Base-by-base conservation (phyloP, 345 rosid species). In the Acer saccharum region DNA sequence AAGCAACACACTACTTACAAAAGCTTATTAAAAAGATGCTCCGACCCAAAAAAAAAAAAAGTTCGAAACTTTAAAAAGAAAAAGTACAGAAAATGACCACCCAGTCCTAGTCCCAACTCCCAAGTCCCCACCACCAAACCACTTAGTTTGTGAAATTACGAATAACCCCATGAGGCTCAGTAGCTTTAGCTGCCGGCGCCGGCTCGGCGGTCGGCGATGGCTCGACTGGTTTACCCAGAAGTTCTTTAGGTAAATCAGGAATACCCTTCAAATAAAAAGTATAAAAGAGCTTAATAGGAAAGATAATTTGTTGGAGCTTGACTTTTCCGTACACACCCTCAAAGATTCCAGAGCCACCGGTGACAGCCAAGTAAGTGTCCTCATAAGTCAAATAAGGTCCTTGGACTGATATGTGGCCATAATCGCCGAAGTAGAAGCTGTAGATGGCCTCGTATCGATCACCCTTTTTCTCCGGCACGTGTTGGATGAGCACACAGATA, bases 391-490 rank as follows among this genome's bases (percentile, higher is more conserved):
- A 64, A 67, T 87, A 89, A 0, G 90, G 27, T 11, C 92, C 89
- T 58, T 89, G 92, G 32, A 89, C 88, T 0, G 90, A 58, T 14
- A 89, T 72, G 75, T 89, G 90, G 44, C 92, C 92, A 64, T 85
- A 81, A 44, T 87, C 92, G 11, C 92, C 92, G 50, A 87, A 87
- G 81, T 85, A 86, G 74, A 89, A 89, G 87, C 90, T 89, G 81
- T 77, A 87, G 7, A 70, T 84, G 17, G 90, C 92, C 77, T 89
- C 92, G 67, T 76, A 87, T 21, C 92, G 82, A 78, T 87, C 89
- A 0, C 89, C 90, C 32, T 83, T 85, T 77, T 77, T 82, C 23
- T 83, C 88, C 11, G 88, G 79, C 23, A 79, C 75, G 77, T 86
- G 61, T 70, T 86, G 82, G 86, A 89, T 85, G 65, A 87, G 71